Evolutionary conservation across 805 yeast species (phyloP).

Genomic region (Yamadazyma akitaensis): DNA sequence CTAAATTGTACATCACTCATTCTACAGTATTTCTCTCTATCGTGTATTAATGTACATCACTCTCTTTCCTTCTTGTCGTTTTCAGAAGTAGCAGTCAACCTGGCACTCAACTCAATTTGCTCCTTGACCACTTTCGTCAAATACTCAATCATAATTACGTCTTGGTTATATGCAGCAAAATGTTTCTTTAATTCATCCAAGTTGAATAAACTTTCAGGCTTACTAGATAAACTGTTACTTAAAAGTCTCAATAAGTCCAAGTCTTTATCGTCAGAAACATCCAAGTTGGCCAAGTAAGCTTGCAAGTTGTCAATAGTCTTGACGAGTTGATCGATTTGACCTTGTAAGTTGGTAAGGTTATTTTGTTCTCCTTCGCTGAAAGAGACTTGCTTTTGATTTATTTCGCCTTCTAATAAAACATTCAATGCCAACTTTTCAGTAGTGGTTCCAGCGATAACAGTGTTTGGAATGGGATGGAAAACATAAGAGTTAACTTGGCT

Average conservation of each 20-base stretch:
- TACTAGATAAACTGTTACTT: constrained; percentile 52
- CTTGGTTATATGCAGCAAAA: constrained; percentile 72
- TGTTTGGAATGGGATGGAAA: constrained; percentile 74
- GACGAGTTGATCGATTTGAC: constrained; percentile 45
- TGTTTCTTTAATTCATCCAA: constrained; percentile 53
- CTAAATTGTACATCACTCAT: background rate
- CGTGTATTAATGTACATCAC: constrained; percentile 1
- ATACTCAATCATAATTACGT: constrained; percentile 76
- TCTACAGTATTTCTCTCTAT: background rate
- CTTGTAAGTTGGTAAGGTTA: constrained; percentile 45
- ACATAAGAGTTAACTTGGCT: constrained; percentile 45
- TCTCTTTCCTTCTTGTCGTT: constrained; percentile 17
- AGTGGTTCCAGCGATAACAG: constrained; percentile 51
- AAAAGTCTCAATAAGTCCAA: constrained; percentile 64
- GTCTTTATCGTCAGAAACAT: constrained; percentile 42
- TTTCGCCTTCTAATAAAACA: constrained; percentile 24
- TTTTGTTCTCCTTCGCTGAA: constrained; percentile 27
- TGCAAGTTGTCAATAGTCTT: constrained; percentile 48
- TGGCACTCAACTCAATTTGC: constrained; percentile 75
- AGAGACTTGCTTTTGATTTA: constrained; percentile 25
- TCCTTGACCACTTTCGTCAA: constrained; percentile 80
- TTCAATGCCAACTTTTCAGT: constrained; percentile 58
- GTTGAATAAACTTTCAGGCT: constrained; percentile 48
- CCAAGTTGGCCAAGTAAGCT: constrained; percentile 43
- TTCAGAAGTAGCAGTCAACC: constrained; percentile 52